phyloP scores from a whole-genome alignment of 2,329 filamentous ascomycete genomes.

The Pseudocercospora crystallina region DNA sequence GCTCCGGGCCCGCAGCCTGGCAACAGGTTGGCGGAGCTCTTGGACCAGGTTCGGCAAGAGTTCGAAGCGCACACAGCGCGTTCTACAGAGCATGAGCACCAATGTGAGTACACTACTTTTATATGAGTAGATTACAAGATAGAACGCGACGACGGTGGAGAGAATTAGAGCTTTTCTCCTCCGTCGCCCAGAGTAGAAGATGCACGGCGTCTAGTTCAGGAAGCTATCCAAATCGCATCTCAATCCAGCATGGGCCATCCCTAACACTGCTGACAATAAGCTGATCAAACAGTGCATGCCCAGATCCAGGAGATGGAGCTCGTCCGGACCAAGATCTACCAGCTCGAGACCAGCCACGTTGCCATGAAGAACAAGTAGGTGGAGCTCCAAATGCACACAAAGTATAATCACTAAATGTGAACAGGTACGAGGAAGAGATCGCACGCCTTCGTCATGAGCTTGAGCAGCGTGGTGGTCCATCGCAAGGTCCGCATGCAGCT shows the following conservation, averaged over 20 bases:
- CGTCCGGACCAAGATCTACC: constrained; percentile 88
- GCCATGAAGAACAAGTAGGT: constrained; percentile 87
- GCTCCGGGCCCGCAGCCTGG: constrained; percentile 63
- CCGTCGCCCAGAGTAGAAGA: too few species aligned
- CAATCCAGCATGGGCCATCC: too few species aligned
- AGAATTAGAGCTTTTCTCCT: too few species aligned
- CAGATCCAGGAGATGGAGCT: constrained; percentile 96
- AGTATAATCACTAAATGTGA: constrained; percentile 19
- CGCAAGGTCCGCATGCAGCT: constrained; percentile 67
- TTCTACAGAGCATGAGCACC: constrained; percentile 85
- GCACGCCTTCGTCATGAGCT: constrained; percentile 82
- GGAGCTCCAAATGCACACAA: neutral
- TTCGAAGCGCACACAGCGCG: constrained; percentile 75
- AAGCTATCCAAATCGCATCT: too few species aligned
- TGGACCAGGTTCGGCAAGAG: constrained; percentile 86
- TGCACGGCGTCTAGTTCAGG: too few species aligned
- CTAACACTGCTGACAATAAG: neutral
- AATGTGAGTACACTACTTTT: constrained; percentile 65
- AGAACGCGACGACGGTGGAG: too few species aligned
- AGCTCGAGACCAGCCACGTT: constrained; percentile 86
- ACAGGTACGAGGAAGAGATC: constrained; percentile 92
- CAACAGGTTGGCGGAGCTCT: constrained; percentile 80
- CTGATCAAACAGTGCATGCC: constrained; percentile 64
- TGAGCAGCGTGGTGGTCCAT: constrained; percentile 65
- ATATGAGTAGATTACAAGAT: too few species aligned